Base-by-base conservation (phyloP, 345 rosid species). In the Leavenworthia alabamica region DNA sequence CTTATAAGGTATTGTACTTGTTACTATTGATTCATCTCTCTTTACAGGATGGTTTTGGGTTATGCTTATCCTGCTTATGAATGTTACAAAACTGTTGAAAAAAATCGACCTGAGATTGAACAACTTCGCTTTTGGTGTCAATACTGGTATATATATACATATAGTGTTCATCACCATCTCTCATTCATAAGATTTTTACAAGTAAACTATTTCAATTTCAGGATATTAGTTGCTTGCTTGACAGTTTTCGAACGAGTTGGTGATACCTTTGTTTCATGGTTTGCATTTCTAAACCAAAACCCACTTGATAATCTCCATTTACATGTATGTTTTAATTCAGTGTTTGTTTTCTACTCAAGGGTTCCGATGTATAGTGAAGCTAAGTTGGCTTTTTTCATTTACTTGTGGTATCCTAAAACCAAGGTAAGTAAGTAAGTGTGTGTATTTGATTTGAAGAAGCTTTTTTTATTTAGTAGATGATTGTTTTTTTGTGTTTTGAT, bases 301-400 rank as follows among this genome's bases (percentile, higher is more conserved):
- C 27, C 4, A 1, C 57, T 17, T 64, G 27, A 13, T 44, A 57
- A 2, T 26, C 36, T 15, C 8, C 15, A 26, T 20, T 16, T n/a
- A 32, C 16, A 33, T 12, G 7, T 44, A 33, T 48, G 33, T 10
- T 55, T 33, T 51, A 39, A 35, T 27, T 48, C 40, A 22, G 20
- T 51, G 32, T 72, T 74, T 43, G n/a, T 71, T 64, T 51, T 67
- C 52, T 64, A 6, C 10, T 67, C 6, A 62, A 89, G 96, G 93
- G 75, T 92, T 48, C 95, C 93, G 1, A 74, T 88, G 90, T 86
- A 88, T 46, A 77, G 77, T 35, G 95, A 86, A 72, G 96, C 86
- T 39, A 86, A 89, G 73, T 67, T 92, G 77, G 93, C 90, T 39
- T 77, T 86, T 66, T 76, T 84, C 58, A 29, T 89, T 53, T 86